These are phyloP conservation scores for Aspergillus fumigatus DNA, from an alignment of 2,329 filamentous ascomycete species.

Conservation along the genomic window DNA sequence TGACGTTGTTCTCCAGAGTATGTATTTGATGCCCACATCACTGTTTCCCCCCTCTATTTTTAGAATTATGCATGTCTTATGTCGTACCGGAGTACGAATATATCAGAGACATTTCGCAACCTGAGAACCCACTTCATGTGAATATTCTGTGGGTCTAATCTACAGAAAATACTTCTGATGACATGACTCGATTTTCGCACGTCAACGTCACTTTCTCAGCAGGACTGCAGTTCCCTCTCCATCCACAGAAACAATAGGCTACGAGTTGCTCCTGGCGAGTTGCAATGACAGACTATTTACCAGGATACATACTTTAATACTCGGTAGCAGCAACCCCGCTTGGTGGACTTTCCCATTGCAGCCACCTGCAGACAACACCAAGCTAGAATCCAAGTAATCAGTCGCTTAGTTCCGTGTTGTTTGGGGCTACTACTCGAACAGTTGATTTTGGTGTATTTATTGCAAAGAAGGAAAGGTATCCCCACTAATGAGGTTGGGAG, in stretches of 20 bases:
- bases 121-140: neutral
- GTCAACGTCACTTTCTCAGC: neutral
- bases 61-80: neutral
- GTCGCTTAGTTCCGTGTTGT: neutral
- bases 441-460: neutral
- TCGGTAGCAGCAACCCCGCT: constrained; percentile 9
- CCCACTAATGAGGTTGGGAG: neutral
- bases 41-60: neutral
- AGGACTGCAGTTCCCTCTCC: neutral
- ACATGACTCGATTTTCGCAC: neutral
- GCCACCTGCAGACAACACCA: constrained; percentile 17
- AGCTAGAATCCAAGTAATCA: neutral
- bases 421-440: neutral
- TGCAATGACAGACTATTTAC: neutral
- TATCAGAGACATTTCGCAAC: neutral
- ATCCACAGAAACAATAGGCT: neutral
- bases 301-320: neutral
- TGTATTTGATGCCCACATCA: neutral
- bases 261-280: neutral
- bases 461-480: neutral
- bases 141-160: too few relatives aligned
- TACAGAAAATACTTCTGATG: neutral
- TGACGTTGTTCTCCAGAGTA: neutral
- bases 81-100: neutral
- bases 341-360: constrained; percentile 16